Conservation (phyloP, 1,284 basidiomycete species). For the Apiotrichum gracile region DNA sequence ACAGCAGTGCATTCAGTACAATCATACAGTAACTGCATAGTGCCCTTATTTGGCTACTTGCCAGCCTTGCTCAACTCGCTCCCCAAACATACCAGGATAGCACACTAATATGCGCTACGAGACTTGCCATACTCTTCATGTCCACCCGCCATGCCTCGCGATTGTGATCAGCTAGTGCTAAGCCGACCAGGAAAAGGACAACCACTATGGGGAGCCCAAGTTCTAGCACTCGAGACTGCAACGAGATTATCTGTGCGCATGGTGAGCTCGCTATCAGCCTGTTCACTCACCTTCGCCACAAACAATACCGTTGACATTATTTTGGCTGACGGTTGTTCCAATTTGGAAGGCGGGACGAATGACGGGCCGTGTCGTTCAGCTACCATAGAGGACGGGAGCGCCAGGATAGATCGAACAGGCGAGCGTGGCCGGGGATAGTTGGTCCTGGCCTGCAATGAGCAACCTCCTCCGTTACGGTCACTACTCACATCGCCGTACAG, state of each 20-base stretch:
- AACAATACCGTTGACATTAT: constrained; percentile 6
- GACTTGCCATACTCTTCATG: background rate
- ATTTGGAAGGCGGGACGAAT: background rate
- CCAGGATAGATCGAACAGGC: constrained; percentile 11
- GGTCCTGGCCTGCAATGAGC: constrained; percentile 13
- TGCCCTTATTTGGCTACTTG: no score
- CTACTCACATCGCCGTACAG: background rate
- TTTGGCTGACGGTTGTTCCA: background rate
- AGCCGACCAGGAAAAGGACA: no score
- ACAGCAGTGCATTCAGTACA: no score
- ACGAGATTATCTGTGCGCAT: constrained; percentile 20
- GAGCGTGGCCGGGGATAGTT: background rate
- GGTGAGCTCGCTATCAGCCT: background rate
- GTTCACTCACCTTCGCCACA: constrained; percentile 13
- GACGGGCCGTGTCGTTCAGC: background rate
- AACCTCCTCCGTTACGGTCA: background rate
- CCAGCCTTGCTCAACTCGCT: background rate
- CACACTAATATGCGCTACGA: background rate
- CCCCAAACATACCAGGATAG: background rate
- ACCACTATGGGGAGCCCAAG: constrained; percentile 6
- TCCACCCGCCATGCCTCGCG: background rate
- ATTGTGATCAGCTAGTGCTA: no score
- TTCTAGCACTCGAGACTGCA: constrained; percentile 17
- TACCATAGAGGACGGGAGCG: constrained; percentile 13
- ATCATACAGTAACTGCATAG: no score